phyloP scores from a whole-genome alignment of 352 stramenopile species.

The Phytophthora quininea region DNA sequence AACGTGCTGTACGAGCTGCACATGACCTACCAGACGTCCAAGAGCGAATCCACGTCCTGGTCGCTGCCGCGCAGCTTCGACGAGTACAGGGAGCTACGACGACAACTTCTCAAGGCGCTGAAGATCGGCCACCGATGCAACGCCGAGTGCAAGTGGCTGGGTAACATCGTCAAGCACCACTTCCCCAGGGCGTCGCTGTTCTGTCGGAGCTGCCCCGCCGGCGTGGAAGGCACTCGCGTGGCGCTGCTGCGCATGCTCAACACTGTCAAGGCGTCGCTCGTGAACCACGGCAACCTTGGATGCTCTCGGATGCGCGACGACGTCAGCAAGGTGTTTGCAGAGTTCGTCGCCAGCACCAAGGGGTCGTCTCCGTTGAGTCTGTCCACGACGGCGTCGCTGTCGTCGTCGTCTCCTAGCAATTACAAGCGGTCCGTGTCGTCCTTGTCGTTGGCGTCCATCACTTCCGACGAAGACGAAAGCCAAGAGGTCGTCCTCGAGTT shows the following conservation, averaged over 20 bases:
- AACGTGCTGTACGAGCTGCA: slow-evolving; percentile 39
- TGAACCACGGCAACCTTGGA: slow-evolving; percentile 43
- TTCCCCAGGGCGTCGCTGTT: slow-evolving; percentile 55
- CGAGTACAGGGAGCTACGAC: slow-evolving; percentile 47
- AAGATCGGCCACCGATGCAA: slow-evolving; percentile 55
- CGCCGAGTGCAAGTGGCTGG: slow-evolving; percentile 65
- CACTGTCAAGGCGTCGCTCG: slow-evolving; percentile 38
- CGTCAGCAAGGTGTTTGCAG: slow-evolving; percentile 34
- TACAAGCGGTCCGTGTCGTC: slow-evolving; percentile 19
- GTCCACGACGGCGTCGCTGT: slow-evolving; percentile 16
- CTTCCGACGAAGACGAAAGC: slow-evolving; percentile 34
- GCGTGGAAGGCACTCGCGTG: slow-evolving; percentile 33
- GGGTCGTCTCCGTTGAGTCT: slow-evolving; percentile 5
- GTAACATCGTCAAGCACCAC: slow-evolving; percentile 56
- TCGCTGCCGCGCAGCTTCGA: slow-evolving; percentile 41
- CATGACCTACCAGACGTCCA: slow-evolving; percentile 34
- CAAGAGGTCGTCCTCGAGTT: slow-evolving; percentile 15
- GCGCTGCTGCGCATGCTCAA: slow-evolving; percentile 40
- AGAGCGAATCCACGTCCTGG: slow-evolving; percentile 33
- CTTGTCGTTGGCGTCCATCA: slow-evolving; percentile 20
- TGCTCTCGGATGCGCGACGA: slow-evolving; percentile 36
- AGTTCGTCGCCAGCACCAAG: slow-evolving; percentile 32
- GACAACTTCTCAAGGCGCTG: slow-evolving; percentile 46
- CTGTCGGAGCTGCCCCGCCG: slow-evolving; percentile 29
- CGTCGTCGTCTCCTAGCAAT: slow-evolving; percentile 23